Percentiles rank a stretch among this genome's conserved stretches.
Evolutionary conservation across 2,329 filamentous ascomycete genomes (phyloP).

Genomic region (Xylaria sp.): DNA sequence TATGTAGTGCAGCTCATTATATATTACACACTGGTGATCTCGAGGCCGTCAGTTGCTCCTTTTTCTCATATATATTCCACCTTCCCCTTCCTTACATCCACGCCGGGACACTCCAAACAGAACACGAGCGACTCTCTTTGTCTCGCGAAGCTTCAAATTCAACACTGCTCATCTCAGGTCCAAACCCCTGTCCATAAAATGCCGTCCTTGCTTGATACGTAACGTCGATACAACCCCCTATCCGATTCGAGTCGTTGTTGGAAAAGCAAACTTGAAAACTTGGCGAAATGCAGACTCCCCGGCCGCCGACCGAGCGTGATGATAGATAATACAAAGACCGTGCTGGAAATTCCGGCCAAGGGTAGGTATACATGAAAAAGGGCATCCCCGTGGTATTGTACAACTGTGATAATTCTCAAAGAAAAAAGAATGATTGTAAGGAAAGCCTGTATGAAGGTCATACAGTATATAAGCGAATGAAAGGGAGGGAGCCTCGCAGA

Average conservation of each 20-base stretch:
- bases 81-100: not conserved
- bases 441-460: not conserved
- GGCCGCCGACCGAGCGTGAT: not conserved
- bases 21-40: not conserved
- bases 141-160: not conserved
- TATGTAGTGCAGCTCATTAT: not conserved
- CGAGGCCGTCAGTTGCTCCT: not conserved
- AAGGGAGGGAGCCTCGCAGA: not conserved
- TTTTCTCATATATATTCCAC: not conserved
- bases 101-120: not conserved
- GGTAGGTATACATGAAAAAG: not conserved
- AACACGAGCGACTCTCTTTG: not conserved
- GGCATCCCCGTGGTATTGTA: not conserved
- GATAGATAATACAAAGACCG: not conserved
- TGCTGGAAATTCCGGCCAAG: not conserved
- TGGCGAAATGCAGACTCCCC: not conserved
- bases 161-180: not conserved
- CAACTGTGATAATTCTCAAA: not conserved
- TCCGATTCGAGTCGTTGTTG: not conserved
- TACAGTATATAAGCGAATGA: not conserved
- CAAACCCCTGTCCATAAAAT: not conserved
- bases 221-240: not conserved
- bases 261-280: not conserved
- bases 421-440: not conserved
- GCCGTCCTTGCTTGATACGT: not conserved